Percentiles rank a stretch among this genome's conserved stretches.
These are phyloP conservation scores for Musa balbisiana DNA, from an alignment of 202 grass and related monocot genomes.

Conservation along the genomic window DNA sequence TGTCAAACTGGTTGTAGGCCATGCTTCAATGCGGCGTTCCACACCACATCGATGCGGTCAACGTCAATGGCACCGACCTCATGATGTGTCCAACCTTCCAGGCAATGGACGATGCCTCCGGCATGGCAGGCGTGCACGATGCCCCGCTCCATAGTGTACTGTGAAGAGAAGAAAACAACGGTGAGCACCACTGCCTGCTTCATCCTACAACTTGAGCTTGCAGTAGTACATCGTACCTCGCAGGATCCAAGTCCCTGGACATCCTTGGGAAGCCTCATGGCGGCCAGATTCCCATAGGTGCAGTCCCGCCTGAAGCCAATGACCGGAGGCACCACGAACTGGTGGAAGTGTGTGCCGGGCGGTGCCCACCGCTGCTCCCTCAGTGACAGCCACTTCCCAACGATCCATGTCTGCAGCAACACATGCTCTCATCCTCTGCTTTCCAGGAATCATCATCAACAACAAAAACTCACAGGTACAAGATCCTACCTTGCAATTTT, in stretches of 20 bases:
- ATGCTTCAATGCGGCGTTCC: constrained; percentile 65
- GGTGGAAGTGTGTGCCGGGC: constrained; percentile 86
- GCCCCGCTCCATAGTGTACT: constrained; percentile 79
- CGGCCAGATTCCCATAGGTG: constrained; percentile 75
- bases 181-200: too few relatives aligned
- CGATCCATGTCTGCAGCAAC: constrained; percentile 57
- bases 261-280: constrained; percentile 86
- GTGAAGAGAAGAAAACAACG: not conserved
- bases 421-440: too few relatives aligned
- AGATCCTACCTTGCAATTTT: constrained; percentile 56
- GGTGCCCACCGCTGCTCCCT: constrained; percentile 73
- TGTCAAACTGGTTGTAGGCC: constrained; percentile 50
- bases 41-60: constrained; percentile 67
- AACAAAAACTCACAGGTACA: not conserved
- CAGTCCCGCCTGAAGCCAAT: constrained; percentile 73
- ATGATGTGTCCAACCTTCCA: constrained; percentile 79
- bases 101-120: constrained; percentile 69
- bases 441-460: too few relatives aligned
- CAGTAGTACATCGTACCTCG: constrained; percentile 36
- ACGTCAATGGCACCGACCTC: constrained; percentile 88
- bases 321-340: constrained; percentile 89
- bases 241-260: constrained; percentile 66
- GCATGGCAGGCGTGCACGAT: constrained; percentile 89
- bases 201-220: too few relatives aligned
- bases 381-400: constrained; percentile 80